These are phyloP conservation scores for Pholiota molesta DNA, from an alignment of 768 basidiomycete genomes.

Conservation along the genomic window DNA sequence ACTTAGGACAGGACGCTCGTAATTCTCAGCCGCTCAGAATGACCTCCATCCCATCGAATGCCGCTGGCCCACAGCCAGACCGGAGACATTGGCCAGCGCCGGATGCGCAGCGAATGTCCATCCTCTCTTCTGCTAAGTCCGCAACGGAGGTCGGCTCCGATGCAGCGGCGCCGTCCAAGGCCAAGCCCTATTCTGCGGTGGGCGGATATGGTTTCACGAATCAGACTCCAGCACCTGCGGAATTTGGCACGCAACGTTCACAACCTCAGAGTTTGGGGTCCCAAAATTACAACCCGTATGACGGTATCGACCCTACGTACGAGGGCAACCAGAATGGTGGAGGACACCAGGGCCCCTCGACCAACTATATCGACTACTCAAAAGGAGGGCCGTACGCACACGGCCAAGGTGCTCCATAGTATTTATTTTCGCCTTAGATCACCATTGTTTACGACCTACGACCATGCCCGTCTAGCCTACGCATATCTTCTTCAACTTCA, in stretches of 20 bases:
- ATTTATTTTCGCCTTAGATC: too few relatives aligned
- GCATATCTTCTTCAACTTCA: too few relatives aligned
- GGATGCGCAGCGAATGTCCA: not conserved
- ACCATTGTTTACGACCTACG: too few relatives aligned
- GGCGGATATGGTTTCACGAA: slow-evolving; percentile 6
- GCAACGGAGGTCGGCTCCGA: slow-evolving; percentile 9
- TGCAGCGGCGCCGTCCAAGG: not conserved
- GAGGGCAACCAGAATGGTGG: not conserved
- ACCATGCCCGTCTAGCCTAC: too few relatives aligned
- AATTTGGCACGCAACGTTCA: slow-evolving; percentile 5
- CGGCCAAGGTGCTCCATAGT: too few relatives aligned
- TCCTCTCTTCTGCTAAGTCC: slow-evolving; percentile 3
- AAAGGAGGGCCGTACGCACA: too few relatives aligned
- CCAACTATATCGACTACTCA: too few relatives aligned
- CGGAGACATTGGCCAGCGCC: not conserved
- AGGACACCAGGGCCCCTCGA: not conserved
- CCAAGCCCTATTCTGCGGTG: not conserved
- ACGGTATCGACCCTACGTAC: slow-evolving; percentile 2
- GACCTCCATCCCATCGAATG: not conserved
- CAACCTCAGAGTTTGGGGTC: not conserved
- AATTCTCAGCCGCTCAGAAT: not conserved
- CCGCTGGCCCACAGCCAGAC: not conserved
- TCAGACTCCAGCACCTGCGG: not conserved
- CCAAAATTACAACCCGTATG: slow-evolving; percentile 8
- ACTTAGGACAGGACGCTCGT: not conserved